A percentile compares a stretch with the other conserved stretches of the same genome.
These are phyloP conservation scores for Simplicillium aogashimaense DNA, from an alignment of 2,329 filamentous ascomycete genomes.

Conservation along the genomic window DNA sequence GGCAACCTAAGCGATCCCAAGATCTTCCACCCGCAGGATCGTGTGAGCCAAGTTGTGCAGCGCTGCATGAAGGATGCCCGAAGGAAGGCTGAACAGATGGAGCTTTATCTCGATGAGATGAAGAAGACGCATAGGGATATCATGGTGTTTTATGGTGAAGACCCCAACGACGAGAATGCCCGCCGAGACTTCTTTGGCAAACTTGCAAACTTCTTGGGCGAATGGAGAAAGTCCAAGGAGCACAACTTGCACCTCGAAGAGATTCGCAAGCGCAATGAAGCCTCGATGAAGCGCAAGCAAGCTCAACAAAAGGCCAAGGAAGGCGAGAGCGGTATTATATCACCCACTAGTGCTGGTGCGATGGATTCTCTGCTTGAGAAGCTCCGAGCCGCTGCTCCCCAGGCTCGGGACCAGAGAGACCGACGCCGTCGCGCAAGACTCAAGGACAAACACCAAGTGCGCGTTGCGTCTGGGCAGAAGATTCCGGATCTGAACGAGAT, in stretches of 20 bases:
- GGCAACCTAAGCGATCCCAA: constrained; percentile 94
- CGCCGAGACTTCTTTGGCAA: constrained; percentile 92
- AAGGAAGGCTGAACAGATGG: constrained; percentile 91
- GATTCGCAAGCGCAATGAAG: constrained; percentile 73
- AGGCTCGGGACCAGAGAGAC: constrained; percentile 81
- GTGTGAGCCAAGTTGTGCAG: constrained; percentile 84
- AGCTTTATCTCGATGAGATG: constrained; percentile 91
- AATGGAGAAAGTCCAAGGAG: constrained; percentile 93
- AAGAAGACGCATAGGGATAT: constrained; percentile 85
- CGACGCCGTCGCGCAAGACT: constrained; percentile 76
- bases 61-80: constrained; percentile 93
- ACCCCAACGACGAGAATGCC: constrained; percentile 84
- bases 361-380: constrained; percentile 97
- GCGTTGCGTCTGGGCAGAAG: constrained; percentile 79
- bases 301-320: constrained; percentile 56
- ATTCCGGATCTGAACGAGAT: constrained; percentile 62
- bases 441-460: constrained; percentile 84
- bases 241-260: constrained; percentile 87
- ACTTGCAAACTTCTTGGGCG: constrained; percentile 76
- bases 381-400: constrained; percentile 82
- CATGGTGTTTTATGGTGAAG: constrained; percentile 93
- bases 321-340: constrained; percentile 42
- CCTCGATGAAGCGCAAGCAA: constrained; percentile 84
- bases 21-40: constrained; percentile 96
- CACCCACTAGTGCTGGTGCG: constrained; percentile 69